Base-by-base conservation (phyloP, 2,329 filamentous ascomycete species). In the Aspergillus tubingensis region DNA sequence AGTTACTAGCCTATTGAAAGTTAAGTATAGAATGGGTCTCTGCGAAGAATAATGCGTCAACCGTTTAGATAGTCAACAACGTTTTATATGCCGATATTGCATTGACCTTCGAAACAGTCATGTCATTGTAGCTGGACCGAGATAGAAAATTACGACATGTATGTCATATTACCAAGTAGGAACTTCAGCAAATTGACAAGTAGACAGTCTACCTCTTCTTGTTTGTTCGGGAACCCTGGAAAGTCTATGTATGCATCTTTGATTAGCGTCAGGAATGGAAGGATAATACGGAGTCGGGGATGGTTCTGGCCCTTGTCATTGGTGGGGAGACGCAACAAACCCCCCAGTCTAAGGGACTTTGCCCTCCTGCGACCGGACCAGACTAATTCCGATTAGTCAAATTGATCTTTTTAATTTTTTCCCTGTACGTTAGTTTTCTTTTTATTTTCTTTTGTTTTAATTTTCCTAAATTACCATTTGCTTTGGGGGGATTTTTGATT, bases 211-310 rank as follows among this genome's bases (percentile, higher is more conserved):
- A 30, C 23, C 23, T 43, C 39, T 39, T 43, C 32, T 38, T 49
- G 51, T 54, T 49, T 51, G 25, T 48, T 41, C 50, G 47, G 47
- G 44, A 58, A 54, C 62, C 62, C 48, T 63, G 44, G 53, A 61
- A 60, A 60, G 57, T 50, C 43, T 50, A 32, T 49, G 39, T 17
- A 41, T 49, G 51, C 52, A 54, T 43, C 51, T 43, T 25, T 21
- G 51, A 17, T 54, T 39, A 41, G 23, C 21, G 23, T 30, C 49
- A n/a, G 30, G 27, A 51, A 38, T 52, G 27, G 36, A 21, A 44
- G 19, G 21, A 44, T 48, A 48, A 36, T 13, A 54, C n/a, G 50
- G 38, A 43, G 8, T 39, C 49, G 49, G 36, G 47, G 17, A 44
- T 32, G 36, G 32, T 25, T 8, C 10, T 36, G 13, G 17, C 21